phyloP scores from a whole-genome alignment of 441 rosid genomes.

The Mallotus repandus region DNA sequence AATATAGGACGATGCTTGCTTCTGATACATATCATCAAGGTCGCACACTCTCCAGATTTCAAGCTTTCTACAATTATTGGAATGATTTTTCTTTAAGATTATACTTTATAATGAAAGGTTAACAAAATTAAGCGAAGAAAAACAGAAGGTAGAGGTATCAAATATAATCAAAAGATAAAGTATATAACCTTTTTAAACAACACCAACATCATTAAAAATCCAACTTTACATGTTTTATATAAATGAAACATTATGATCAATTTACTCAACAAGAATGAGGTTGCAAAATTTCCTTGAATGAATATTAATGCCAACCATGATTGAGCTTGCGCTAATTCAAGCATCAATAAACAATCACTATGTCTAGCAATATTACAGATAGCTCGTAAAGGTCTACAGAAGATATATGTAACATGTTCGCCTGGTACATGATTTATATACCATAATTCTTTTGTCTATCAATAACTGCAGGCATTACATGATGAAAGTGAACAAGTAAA shows the following conservation, averaged over 20 bases:
- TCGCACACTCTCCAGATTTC: background rate
- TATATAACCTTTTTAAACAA: background rate
- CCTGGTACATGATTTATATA: background rate
- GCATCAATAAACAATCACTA: constrained; percentile 23
- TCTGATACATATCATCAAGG: background rate
- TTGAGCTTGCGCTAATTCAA: constrained; percentile 25
- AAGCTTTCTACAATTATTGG: background rate
- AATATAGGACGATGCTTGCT: background rate
- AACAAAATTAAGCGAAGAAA: background rate
- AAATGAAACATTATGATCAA: constrained; percentile 1
- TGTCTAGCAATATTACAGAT: constrained; percentile 14
- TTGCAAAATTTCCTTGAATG: background rate
- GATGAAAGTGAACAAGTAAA: constrained; percentile 14
- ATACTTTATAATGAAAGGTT: background rate
- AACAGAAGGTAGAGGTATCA: background rate
- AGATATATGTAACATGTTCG: too few relatives aligned
- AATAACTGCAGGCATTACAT: constrained; percentile 19
- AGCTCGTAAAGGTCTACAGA: constrained; percentile 12
- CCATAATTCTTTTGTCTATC: constrained; percentile 21
- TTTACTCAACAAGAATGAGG: background rate
- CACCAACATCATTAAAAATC: constrained; percentile 14
- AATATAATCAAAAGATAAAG: background rate
- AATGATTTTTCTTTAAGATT: constrained; percentile 1
- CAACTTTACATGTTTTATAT: constrained; percentile 8
- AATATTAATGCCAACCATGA: constrained; percentile 27